Conservation (phyloP, 306 rosid species). For the Ziziphus jujuba region DNA sequence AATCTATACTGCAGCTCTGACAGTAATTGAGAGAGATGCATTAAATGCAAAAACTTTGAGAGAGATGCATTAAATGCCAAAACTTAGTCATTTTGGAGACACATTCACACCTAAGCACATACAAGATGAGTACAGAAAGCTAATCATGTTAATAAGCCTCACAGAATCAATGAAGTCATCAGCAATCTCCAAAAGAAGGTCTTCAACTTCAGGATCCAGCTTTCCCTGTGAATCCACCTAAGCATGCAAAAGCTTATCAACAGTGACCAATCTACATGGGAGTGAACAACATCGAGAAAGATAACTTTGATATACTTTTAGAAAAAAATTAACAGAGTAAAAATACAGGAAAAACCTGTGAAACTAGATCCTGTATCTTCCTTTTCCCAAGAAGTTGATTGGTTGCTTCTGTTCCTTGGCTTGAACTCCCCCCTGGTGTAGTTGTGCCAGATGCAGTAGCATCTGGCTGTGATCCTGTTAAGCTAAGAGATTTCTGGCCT, state of each 20-base stretch:
- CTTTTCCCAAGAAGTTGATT: constrained; percentile 99
- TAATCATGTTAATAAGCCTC: constrained; percentile 37
- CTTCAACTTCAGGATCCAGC: constrained; percentile 88
- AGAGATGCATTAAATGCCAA: neutral
- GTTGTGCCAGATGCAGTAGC: constrained; percentile 95
- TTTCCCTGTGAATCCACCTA: constrained; percentile 89
- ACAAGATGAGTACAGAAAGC: neutral
- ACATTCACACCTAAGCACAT: neutral
- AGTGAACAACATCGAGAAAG: neutral
- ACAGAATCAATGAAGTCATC: constrained; percentile 95
- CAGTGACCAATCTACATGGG: constrained; percentile 5
- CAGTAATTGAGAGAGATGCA: too few relatives aligned
- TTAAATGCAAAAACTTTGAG: too few relatives aligned
- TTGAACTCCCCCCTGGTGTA: constrained; percentile 98
- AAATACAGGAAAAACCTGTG: constrained; percentile 63
- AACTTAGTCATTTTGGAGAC: neutral
- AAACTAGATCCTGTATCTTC: constrained; percentile 94
- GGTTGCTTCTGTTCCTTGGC: constrained; percentile 98
- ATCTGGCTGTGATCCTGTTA: constrained; percentile 98
- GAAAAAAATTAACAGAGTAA: constrained; percentile 4
- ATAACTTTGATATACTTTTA: neutral
- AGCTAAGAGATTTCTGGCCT: constrained; percentile 91
- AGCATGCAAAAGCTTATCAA: constrained; percentile 21
- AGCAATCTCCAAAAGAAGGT: constrained; percentile 90
- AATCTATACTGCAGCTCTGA: too few relatives aligned